A percentile compares a stretch with the other conserved stretches of the same genome.
phyloP scores from a whole-genome alignment of 441 rosid genomes.

The Erysimum pusillum region DNA sequence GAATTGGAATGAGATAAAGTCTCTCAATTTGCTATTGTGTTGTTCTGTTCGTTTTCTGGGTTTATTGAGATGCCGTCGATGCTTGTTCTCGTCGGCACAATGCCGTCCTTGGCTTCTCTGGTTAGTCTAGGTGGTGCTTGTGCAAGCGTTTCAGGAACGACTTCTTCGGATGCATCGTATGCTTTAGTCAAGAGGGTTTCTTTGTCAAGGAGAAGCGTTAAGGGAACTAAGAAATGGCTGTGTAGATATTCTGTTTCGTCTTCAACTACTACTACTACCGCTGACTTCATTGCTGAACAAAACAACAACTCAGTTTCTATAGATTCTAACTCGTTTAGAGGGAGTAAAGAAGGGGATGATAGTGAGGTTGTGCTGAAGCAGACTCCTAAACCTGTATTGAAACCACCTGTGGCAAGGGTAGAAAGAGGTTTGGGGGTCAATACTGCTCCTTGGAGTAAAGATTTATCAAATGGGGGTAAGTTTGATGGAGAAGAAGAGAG shows the following conservation, averaged over 20 bases:
- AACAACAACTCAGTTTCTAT: constrained; percentile 58
- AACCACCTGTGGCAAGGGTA: constrained; percentile 55
- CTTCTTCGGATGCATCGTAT: constrained; percentile 60
- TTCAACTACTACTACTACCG: constrained; percentile 57
- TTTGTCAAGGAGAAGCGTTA: constrained; percentile 58
- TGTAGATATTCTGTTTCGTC: constrained; percentile 82
- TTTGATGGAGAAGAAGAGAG: constrained; percentile 64
- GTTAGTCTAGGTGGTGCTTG: constrained; percentile 61
- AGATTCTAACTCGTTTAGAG: constrained; percentile 65
- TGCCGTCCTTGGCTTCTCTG: constrained; percentile 82
- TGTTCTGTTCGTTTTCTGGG: constrained; percentile 12
- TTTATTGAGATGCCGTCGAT: constrained; percentile 53
- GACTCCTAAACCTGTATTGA: constrained; percentile 80
- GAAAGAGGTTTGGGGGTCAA: constrained; percentile 47
- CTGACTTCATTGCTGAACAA: constrained; percentile 80
- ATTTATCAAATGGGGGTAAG: constrained; percentile 45
- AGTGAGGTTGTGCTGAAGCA: constrained; percentile 74
- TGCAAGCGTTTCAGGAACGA: constrained; percentile 51
- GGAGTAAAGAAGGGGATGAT: constrained; percentile 55
- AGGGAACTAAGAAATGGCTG: constrained; percentile 66
- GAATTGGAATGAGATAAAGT: constrained; percentile 35
- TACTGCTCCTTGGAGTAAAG: constrained; percentile 50
- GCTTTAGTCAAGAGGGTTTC: constrained; percentile 74
- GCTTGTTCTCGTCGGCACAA: constrained; percentile 78
- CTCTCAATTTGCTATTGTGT: constrained; percentile 25